Evolutionary conservation across 352 stramenopile species (phyloP).

Genomic region (Pythium oligandrum): DNA sequence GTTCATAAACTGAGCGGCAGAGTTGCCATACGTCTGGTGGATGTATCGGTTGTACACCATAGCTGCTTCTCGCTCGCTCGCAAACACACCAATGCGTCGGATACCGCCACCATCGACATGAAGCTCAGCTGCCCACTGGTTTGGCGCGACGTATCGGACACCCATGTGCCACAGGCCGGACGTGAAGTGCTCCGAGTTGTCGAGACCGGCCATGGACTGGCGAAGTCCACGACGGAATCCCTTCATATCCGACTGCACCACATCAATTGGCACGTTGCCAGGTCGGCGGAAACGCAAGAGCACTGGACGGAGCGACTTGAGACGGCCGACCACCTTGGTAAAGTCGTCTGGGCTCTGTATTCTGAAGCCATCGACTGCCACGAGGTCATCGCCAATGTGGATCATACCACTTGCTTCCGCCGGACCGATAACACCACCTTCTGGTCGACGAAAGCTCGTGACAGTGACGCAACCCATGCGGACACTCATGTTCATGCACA

Average conservation of each 20-base stretch:
- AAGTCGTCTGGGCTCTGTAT: constrained; percentile 82
- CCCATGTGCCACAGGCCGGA: constrained; percentile 82
- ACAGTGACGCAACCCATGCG: constrained; percentile 73
- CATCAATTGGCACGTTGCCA: constrained; percentile 16
- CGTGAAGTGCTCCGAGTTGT: constrained; percentile 74
- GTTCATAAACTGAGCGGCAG: constrained; percentile 83
- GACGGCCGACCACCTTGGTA: constrained; percentile 65
- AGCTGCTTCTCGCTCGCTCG: constrained; percentile 70
- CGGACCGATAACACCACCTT: constrained; percentile 67
- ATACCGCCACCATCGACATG: constrained; percentile 80
- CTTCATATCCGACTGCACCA: constrained; percentile 23
- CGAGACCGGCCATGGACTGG: constrained; percentile 56
- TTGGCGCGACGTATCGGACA: constrained; percentile 67
- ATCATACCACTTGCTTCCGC: constrained; percentile 82
- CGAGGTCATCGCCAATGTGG: constrained; percentile 66
- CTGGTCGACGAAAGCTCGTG: constrained; percentile 76
- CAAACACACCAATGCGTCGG: constrained; percentile 66
- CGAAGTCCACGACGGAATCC: constrained; percentile 61
- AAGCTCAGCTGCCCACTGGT: constrained; percentile 77
- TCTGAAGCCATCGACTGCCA: constrained; percentile 75
- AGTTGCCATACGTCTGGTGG: constrained; percentile 77
- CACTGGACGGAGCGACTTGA: constrained; percentile 78
- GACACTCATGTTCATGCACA: constrained; percentile 91
- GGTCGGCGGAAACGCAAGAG: constrained; percentile 74
- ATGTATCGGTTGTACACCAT: constrained; percentile 86